Percentiles rank a stretch among this genome's conserved stretches.
phyloP scores from a whole-genome alignment of 768 basidiomycete genomes.

The Lactifluus hygrophoroides region DNA sequence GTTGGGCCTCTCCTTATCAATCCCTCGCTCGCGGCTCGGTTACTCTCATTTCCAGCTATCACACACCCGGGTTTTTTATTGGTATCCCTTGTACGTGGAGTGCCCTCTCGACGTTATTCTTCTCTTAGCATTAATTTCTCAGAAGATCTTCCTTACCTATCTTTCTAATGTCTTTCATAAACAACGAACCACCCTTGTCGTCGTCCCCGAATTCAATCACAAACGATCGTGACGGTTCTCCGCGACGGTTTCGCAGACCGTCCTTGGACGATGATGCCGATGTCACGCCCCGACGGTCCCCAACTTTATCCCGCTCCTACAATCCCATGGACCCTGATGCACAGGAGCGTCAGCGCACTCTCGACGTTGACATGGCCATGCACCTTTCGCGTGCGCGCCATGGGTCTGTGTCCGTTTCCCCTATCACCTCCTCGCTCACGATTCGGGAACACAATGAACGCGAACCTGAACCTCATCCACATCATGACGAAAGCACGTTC shows the following conservation, averaged over 20 bases:
- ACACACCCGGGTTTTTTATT: background rate
- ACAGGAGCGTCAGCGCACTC: conserved; percentile 80
- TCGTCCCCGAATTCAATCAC: conserved; percentile 12
- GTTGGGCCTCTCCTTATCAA: background rate
- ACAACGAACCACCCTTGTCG: background rate
- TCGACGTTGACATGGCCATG: conserved; percentile 92
- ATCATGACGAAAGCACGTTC: conserved; percentile 29
- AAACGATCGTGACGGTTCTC: conserved; percentile 4
- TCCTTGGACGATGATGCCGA: conserved; percentile 28
- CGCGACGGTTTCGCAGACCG: background rate
- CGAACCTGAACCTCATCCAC: conserved; percentile 23
- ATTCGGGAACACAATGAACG: conserved; percentile 29
- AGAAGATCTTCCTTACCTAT: background rate
- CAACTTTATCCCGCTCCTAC: conserved; percentile 51
- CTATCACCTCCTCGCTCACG: conserved; percentile 27
- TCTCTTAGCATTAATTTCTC: background rate
- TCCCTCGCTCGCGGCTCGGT: background rate
- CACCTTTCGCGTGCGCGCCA: conserved; percentile 66
- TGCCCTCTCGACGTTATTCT: background rate
- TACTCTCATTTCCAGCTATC: background rate
- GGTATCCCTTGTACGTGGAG: background rate
- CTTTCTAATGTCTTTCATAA: conserved; percentile 7
- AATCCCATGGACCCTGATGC: conserved; percentile 67
- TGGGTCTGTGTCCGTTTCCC: conserved; percentile 38
- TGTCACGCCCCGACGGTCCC: conserved; percentile 46